Conservation (phyloP, 768 basidiomycete genomes). For the Myochromella boudieri region DNA sequence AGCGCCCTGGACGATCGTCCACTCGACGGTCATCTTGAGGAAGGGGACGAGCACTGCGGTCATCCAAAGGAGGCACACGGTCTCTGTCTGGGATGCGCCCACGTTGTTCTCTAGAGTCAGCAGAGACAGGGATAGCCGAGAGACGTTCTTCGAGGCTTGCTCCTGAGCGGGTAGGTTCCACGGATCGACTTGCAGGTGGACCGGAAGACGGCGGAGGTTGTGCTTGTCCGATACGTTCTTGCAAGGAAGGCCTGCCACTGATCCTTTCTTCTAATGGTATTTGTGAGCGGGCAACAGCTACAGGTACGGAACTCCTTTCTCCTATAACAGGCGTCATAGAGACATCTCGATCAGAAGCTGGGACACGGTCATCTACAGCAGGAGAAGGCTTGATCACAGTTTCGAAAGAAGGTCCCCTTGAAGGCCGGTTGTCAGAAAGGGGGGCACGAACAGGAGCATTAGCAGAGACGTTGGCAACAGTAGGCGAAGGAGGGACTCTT, state of each 20-base stretch:
- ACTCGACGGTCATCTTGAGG: constrained; percentile 21
- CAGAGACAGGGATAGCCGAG: constrained; percentile 28
- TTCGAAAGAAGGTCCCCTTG: constrained; percentile 24
- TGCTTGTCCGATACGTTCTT: constrained; percentile 39
- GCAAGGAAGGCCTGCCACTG: constrained; percentile 30
- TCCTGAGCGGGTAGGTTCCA: constrained; percentile 23
- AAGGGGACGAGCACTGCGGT: constrained; percentile 2
- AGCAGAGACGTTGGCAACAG: too few species aligned
- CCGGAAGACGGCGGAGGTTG: constrained; percentile 17
- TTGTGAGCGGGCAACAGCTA: too few species aligned
- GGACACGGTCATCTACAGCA: constrained; percentile 17
- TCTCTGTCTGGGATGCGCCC: constrained; percentile 18
- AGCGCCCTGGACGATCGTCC: constrained; percentile 23
- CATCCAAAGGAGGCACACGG: constrained; percentile 18
- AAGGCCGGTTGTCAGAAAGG: constrained; percentile 23
- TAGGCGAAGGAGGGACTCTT: constrained; percentile 17
- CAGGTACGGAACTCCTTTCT: constrained; percentile 17
- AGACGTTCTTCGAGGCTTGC: constrained; percentile 43
- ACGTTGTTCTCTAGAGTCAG: constrained; percentile 18
- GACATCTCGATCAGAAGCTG: constrained; percentile 15
- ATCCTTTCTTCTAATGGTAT: constrained; percentile 39
- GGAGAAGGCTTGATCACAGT: constrained; percentile 29
- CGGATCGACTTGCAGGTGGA: constrained; percentile 12
- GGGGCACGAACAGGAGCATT: constrained; percentile 19
- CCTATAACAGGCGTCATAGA: constrained; percentile 12